phyloP scores from a whole-genome alignment of 345 rosid genomes.

The Aurinia saxatilis region DNA sequence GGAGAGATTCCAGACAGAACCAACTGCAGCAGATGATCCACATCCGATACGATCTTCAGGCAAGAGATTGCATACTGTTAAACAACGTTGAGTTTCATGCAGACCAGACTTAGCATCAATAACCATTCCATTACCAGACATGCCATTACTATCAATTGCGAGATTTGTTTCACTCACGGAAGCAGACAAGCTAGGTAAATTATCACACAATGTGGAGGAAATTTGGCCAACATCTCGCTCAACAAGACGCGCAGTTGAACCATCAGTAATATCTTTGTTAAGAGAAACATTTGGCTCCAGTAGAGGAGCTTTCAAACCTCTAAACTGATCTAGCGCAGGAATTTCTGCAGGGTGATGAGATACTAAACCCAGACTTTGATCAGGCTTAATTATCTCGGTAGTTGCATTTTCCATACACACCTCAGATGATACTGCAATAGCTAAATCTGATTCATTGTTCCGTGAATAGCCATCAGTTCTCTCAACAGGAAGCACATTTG shows the following conservation, averaged over 20 bases:
- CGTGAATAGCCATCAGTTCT: constrained; percentile 24
- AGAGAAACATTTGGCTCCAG: constrained; percentile 25
- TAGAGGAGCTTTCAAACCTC: constrained; percentile 23
- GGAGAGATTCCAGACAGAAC: constrained; percentile 28
- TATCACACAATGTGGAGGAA: constrained; percentile 26
- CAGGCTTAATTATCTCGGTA: constrained; percentile 23
- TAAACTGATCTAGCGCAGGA: constrained; percentile 9
- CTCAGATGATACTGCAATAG: constrained; percentile 27
- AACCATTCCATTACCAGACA: constrained; percentile 22
- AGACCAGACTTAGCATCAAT: constrained; percentile 13
- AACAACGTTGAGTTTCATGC: constrained; percentile 25
- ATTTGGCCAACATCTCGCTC: constrained; percentile 30
- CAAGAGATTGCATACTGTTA: constrained; percentile 20
- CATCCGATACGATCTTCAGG: constrained; percentile 18
- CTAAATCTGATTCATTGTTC: constrained; percentile 29
- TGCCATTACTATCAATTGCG: constrained; percentile 22
- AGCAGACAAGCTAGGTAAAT: constrained; percentile 23
- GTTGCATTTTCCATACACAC: constrained; percentile 24
- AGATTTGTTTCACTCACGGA: constrained; percentile 19
- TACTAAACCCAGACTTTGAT: constrained; percentile 33
- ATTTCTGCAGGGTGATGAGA: constrained; percentile 28
- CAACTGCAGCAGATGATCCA: constrained; percentile 28
- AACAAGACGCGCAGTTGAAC: constrained; percentile 19
- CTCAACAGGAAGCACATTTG: constrained; percentile 14
- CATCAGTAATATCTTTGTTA: constrained; percentile 20